These are phyloP conservation scores for Ophiocordyceps camponoti-saundersi DNA, from an alignment of 2,329 filamentous ascomycete genomes.

Conservation along the genomic window DNA sequence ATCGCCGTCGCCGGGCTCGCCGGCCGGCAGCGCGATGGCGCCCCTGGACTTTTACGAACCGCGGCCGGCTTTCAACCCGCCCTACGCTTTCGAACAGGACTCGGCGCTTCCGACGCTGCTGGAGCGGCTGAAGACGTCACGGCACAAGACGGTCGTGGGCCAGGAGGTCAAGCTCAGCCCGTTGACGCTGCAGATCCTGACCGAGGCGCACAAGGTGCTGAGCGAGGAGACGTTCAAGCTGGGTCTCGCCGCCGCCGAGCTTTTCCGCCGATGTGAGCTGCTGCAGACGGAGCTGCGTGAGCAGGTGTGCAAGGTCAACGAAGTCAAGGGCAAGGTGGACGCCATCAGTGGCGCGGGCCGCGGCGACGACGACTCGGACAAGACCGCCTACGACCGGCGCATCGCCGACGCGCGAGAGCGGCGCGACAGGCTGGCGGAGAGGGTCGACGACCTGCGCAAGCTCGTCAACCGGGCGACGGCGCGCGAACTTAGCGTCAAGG, in stretches of 20 bases:
- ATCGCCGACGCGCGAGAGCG: conserved; percentile 35
- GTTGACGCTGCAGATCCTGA: conserved; percentile 53
- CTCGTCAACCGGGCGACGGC: conserved; percentile 22
- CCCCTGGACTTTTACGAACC: conserved; percentile 40
- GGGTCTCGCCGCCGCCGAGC: conserved; percentile 51
- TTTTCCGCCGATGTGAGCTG: conserved; percentile 54
- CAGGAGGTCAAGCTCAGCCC: conserved; percentile 55
- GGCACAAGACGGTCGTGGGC: conserved; percentile 42
- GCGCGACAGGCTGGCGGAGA: conserved; percentile 37
- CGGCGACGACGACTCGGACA: conserved; percentile 31
- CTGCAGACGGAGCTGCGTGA: conserved; percentile 50
- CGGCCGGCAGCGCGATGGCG: conserved; percentile 20
- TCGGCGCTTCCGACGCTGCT: conserved; percentile 40
- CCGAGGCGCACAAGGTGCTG: conserved; percentile 54
- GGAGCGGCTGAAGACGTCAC: conserved; percentile 38
- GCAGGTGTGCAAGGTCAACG: conserved; percentile 48
- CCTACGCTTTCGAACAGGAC: conserved; percentile 39
- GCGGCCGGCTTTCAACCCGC: conserved; percentile 49
- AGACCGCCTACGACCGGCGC: conserved; percentile 40
- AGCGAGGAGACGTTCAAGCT: conserved; percentile 52
- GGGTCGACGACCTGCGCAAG: conserved; percentile 41
- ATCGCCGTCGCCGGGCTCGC: conserved; percentile 21
- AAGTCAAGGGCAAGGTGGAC: conserved; percentile 50
- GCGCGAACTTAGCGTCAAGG: conserved; percentile 25
- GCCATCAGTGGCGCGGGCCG: conserved; percentile 32